Evolutionary conservation across 2,329 filamentous ascomycete genomes (phyloP).

Genomic region (Ceratocystis lukuohia): DNA sequence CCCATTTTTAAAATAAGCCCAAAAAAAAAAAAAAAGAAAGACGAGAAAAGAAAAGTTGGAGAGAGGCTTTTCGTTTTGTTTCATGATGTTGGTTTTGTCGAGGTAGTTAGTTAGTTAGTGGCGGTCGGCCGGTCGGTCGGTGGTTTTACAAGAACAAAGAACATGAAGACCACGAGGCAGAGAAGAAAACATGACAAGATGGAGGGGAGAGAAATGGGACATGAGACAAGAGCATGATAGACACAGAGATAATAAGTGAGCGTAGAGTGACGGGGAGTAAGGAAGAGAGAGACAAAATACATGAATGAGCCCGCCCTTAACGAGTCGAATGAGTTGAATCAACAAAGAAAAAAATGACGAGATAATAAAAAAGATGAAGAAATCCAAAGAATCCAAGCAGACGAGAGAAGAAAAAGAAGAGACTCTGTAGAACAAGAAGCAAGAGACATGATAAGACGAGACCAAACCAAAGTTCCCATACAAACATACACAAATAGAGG

Average conservation of each 20-base stretch:
- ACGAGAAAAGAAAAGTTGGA: not conserved
- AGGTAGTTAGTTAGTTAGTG: not conserved
- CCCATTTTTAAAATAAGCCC: too few relatives aligned
- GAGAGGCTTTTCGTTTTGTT: not conserved
- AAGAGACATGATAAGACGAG: too few relatives aligned
- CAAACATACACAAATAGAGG: not conserved
- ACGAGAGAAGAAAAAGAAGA: not conserved
- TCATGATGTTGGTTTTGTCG: not conserved
- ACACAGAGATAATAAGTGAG: not conserved
- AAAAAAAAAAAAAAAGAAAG: not conserved
- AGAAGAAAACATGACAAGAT: not conserved
- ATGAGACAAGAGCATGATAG: not conserved
- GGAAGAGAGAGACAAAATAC: not conserved
- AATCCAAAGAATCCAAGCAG: not conserved
- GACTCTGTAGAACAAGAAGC: not conserved
- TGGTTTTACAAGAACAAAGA: not conserved
- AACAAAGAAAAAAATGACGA: not conserved
- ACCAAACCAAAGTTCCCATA: too few relatives aligned
- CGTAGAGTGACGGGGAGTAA: not conserved
- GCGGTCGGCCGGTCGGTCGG: too few relatives aligned
- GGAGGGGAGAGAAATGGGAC: not conserved
- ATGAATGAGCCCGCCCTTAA: not conserved
- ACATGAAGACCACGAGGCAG: not conserved
- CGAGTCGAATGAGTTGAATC: not conserved
- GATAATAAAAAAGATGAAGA: not conserved